Conservation (phyloP, 768 basidiomycete species). For the Mrakia hoshinonis region DNA sequence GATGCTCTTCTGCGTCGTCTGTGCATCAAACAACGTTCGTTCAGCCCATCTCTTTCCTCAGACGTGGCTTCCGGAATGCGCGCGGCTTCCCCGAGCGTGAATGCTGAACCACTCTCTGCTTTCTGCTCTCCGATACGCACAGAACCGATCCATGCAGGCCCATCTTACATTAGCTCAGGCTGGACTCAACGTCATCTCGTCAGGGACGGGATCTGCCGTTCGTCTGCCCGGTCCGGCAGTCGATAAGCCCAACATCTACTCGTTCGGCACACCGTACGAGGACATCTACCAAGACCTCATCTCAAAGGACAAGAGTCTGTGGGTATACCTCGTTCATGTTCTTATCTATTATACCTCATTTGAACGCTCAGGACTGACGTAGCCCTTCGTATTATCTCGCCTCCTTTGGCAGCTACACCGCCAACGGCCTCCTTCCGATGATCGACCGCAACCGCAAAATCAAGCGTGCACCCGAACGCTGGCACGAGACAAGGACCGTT, state of each 20-base stretch:
- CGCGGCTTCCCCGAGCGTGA: not conserved
- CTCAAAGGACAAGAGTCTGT: conserved; percentile 75
- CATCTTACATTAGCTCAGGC: conserved; percentile 50
- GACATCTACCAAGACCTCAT: conserved; percentile 84
- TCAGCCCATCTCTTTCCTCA: not conserved
- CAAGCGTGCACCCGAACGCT: conserved; percentile 87
- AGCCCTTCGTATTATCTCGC: not conserved
- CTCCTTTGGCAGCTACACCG: conserved; percentile 59
- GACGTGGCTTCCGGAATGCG: not conserved
- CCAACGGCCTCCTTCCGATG: conserved; percentile 92
- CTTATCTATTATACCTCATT: too few relatives aligned
- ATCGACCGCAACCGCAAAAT: conserved; percentile 87
- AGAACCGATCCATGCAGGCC: conserved; percentile 99
- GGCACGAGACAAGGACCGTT: conserved; percentile 81
- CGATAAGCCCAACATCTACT: conserved; percentile 94
- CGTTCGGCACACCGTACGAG: conserved; percentile 95
- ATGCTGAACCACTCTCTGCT: conserved; percentile 6
- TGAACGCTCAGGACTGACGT: not conserved
- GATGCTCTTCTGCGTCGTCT: conserved; percentile 78
- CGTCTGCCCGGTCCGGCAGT: conserved; percentile 90
- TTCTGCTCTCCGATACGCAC: not conserved
- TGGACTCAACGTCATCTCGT: conserved; percentile 82
- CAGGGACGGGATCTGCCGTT: conserved; percentile 93
- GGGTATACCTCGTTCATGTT: conserved; percentile 41
- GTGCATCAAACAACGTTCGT: conserved; percentile 94